Evolutionary conservation across 495 filamentous ascomycete species (phyloP).

Genomic region (Aspergillus kassunensis): DNA sequence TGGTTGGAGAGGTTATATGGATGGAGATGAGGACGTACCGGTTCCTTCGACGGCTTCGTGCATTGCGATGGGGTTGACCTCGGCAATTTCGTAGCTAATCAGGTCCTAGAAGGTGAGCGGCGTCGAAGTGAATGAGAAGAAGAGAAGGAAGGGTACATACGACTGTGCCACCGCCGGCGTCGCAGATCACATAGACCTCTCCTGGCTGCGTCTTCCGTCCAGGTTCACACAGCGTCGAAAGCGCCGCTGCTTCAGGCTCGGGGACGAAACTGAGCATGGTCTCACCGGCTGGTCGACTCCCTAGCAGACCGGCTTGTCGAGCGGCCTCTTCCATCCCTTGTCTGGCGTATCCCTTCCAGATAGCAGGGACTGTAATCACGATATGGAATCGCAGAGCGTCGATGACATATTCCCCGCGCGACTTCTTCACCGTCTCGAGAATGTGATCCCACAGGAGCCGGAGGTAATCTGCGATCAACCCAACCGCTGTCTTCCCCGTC

Average conservation of each 20-base stretch:
- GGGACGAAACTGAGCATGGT: slow-evolving; percentile 7
- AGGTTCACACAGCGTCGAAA: slow-evolving; percentile 10
- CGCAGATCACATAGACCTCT: slow-evolving; percentile 10
- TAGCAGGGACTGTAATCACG: slow-evolving; percentile 8
- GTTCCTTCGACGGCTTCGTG: slow-evolving; percentile 10
- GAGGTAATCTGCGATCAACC: slow-evolving; percentile 6
- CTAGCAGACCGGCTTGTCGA: slow-evolving; percentile 3
- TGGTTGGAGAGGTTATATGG: too few species aligned
- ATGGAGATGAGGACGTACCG: background rate
- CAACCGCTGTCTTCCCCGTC: slow-evolving; percentile 4
- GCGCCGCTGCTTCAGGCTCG: slow-evolving; percentile 7
- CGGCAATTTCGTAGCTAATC: slow-evolving; percentile 6
- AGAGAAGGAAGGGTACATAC: background rate
- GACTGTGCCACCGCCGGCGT: slow-evolving; percentile 9
- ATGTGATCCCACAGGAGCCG: slow-evolving; percentile 4
- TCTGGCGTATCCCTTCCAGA: slow-evolving; percentile 10
- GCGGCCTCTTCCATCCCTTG: slow-evolving; percentile 11
- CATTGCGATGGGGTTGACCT: slow-evolving; percentile 6
- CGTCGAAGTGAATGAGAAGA: background rate
- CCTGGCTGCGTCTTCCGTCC: slow-evolving; percentile 2
- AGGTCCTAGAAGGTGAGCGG: slow-evolving; percentile 3
- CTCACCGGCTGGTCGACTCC: background rate
- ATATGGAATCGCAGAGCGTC: slow-evolving; percentile 7
- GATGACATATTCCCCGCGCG: slow-evolving; percentile 7
- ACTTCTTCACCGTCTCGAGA: slow-evolving; percentile 2